These are phyloP conservation scores for Coprinopsis cinerea DNA, from an alignment of 768 basidiomycete genomes.

Conservation along the genomic window DNA sequence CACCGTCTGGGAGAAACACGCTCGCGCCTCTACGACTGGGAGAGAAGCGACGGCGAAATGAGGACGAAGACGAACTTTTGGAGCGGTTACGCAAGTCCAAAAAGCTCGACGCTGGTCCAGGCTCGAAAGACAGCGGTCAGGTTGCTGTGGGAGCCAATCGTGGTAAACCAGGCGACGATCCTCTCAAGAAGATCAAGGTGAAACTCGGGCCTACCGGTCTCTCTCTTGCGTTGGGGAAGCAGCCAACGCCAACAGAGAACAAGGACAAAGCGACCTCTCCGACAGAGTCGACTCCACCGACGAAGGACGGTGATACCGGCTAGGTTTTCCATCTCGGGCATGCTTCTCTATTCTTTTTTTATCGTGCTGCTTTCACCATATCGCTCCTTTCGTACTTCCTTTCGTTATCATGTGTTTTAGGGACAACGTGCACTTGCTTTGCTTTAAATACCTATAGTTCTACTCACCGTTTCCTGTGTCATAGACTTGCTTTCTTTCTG, in stretches of 20 bases:
- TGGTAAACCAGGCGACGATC: slow-evolving; percentile 5
- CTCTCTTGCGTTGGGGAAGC: neutral
- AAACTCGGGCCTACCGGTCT: slow-evolving; percentile 41
- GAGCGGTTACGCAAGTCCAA: slow-evolving; percentile 55
- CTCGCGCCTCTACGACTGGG: slow-evolving; percentile 43
- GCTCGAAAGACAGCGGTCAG: neutral
- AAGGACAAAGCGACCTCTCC: slow-evolving; percentile 13
- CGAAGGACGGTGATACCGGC: slow-evolving; percentile 73
- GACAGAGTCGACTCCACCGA: slow-evolving; percentile 21
- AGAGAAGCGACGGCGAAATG: slow-evolving; percentile 71
- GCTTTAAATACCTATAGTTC: neutral
- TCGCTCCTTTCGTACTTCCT: neutral
- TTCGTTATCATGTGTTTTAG: neutral
- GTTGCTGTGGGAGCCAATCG: slow-evolving; percentile 12
- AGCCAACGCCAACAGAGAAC: too few relatives aligned
- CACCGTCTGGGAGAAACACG: slow-evolving; percentile 8
- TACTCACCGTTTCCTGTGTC: neutral
- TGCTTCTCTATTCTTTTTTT: neutral
- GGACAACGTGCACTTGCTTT: neutral
- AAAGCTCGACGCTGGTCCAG: slow-evolving; percentile 23
- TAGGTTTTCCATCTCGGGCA: slow-evolving; percentile 24
- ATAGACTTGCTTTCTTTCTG: slow-evolving; percentile 1
- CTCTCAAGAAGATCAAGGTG: slow-evolving; percentile 56
- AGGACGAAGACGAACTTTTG: slow-evolving; percentile 63
- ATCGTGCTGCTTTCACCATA: neutral